Conservation (phyloP, 2,329 filamentous ascomycete species). For the Apiospora phragmitis region DNA sequence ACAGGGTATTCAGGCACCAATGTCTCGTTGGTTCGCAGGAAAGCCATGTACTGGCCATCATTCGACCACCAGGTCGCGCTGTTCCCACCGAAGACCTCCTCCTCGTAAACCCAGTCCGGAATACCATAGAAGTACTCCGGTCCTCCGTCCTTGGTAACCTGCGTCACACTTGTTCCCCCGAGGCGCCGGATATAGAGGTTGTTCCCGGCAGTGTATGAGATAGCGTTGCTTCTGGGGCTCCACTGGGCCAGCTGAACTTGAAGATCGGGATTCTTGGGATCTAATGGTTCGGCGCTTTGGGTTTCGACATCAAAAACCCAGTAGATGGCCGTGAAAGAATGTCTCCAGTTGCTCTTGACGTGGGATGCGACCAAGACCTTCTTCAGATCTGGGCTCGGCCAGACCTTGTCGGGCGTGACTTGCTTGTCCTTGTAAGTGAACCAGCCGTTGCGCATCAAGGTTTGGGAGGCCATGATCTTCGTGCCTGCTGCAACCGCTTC, state of each 20-base stretch:
- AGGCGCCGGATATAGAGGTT: slow-evolving; percentile 80
- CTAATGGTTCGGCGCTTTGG: slow-evolving; percentile 74
- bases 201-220: slow-evolving; percentile 89
- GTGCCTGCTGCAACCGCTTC: slow-evolving; percentile 38
- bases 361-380: slow-evolving; percentile 83
- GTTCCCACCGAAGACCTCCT: slow-evolving; percentile 76
- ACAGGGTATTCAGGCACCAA: slow-evolving; percentile 88
- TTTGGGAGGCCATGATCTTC: slow-evolving; percentile 54
- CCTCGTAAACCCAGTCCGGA: slow-evolving; percentile 96
- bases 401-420: slow-evolving; percentile 61
- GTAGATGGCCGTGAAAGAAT: slow-evolving; percentile 84
- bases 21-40: slow-evolving; percentile 91
- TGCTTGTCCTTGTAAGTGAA: slow-evolving; percentile 61
- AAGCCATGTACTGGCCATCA: slow-evolving; percentile 86
- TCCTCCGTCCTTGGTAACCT: slow-evolving; percentile 86
- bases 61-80: slow-evolving; percentile 94
- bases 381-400: slow-evolving; percentile 80
- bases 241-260: slow-evolving; percentile 83
- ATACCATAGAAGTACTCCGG: slow-evolving; percentile 91
- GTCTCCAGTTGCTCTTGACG: slow-evolving; percentile 76
- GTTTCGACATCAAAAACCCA: slow-evolving; percentile 89
- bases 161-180: slow-evolving; percentile 56
- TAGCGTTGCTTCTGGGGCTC: slow-evolving; percentile 82
- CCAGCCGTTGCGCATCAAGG: slow-evolving; percentile 69
- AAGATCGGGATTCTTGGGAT: slow-evolving; percentile 64